phyloP scores from a whole-genome alignment of 306 rosid species.

The Lablab purpureus region DNA sequence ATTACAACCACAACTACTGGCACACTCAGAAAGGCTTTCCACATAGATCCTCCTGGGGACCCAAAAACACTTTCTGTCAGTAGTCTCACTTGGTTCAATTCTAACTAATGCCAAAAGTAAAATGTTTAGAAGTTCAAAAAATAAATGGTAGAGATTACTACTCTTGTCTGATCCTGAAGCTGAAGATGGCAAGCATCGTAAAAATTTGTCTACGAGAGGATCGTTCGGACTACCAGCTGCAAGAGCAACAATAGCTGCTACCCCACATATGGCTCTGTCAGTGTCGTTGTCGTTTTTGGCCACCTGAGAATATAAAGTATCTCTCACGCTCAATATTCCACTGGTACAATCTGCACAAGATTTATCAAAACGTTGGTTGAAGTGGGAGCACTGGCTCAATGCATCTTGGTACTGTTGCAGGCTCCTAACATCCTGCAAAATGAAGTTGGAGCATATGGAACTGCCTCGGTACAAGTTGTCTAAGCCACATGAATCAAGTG shows the following conservation, averaged over 20 bases:
- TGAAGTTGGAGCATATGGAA: conserved; percentile 36
- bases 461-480: conserved; percentile 38
- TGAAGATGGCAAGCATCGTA: conserved; percentile 51
- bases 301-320: background rate
- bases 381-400: conserved; percentile 50
- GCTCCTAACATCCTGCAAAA: conserved; percentile 15
- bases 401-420: conserved; percentile 44
- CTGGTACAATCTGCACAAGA: conserved; percentile 51
- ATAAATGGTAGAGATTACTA: conserved; percentile 26
- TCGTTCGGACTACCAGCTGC: conserved; percentile 49
- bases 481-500: conserved; percentile 54
- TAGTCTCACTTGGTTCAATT: background rate
- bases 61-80: conserved; percentile 9
- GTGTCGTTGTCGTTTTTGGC: background rate
- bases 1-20: conserved; percentile 34
- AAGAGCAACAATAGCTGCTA: conserved; percentile 63
- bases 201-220: conserved; percentile 46
- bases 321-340: conserved; percentile 47
- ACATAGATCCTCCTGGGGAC: conserved; percentile 43
- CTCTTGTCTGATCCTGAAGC: conserved; percentile 40
- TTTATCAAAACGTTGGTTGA: conserved; percentile 26
- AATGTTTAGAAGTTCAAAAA: background rate
- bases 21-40: conserved; percentile 44
- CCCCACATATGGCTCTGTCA: conserved; percentile 59
- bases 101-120: background rate